Base-by-base conservation (phyloP, 2,329 filamentous ascomycete genomes). In the Pyrenochaeta sp. region DNA sequence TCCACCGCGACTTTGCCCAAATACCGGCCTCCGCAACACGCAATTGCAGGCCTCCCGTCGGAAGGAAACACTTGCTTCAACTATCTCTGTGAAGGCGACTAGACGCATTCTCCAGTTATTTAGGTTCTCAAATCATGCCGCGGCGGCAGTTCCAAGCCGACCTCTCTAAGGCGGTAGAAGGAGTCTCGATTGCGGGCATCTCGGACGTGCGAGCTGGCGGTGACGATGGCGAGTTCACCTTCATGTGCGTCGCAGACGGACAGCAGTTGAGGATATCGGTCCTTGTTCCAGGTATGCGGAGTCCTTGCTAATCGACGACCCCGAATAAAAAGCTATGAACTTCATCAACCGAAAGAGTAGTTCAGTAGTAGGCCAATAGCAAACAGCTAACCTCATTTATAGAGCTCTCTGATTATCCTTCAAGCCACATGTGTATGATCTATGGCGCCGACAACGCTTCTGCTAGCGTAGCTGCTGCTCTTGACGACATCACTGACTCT, bases 141-240 rank as follows among this genome's bases (percentile, higher is more conserved):
- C 84, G 88, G 57, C 85, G 84, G 68, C 83, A 85, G 36, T 93
- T 91, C 74, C 81, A 87, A 47, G 79, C 81, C 50, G 90, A 93
- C 72, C 78, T 82, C 69, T 79, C 73, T 28, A 76, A 78, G 43
- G 81, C 77, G 7, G 78, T 75, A 6, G 59, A 69, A 13, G 68
- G 72, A 40, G 69, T 77, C 22, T 67, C 67, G 2, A 79, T 86
- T 46, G 62, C 78, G 0, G 78, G 83, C 48, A 80, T 95, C 47
- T 78, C 78, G 47, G 72, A 81, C 34, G 78, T 96, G 25, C 78
- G 79, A 34, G 79, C 81, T 36, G 90, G 90, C 15, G 86, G 88
- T 5, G 89, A 90, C 32, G 90, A 94, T 74, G 91, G 90, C 50
- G 87, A 91, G 55, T 82, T 96, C 55, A 83, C 83, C 13, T 90